These are phyloP conservation scores for Coemansia asiatica DNA, from an alignment of 192 early-diverging fungal genomes.

Conservation along the genomic window DNA sequence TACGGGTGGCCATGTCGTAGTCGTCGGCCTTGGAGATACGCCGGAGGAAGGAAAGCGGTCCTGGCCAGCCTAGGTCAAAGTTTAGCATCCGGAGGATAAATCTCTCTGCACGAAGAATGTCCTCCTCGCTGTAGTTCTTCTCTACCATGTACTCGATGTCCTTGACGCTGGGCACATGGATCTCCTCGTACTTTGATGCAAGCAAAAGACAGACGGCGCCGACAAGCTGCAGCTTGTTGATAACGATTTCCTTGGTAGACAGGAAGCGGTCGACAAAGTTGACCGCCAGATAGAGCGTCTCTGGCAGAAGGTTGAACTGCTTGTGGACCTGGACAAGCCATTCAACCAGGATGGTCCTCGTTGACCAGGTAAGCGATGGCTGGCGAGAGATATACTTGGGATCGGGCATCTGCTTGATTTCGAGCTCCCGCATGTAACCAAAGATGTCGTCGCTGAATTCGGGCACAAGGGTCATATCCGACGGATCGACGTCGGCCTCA, in stretches of 20 bases:
- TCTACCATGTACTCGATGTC: slow-evolving; percentile 56
- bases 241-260: slow-evolving; percentile 46
- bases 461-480: slow-evolving; percentile 53
- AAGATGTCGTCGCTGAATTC: slow-evolving; percentile 67
- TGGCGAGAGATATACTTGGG: slow-evolving; percentile 57
- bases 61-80: slow-evolving; percentile 62
- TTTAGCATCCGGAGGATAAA: slow-evolving; percentile 57
- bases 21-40: slow-evolving; percentile 62
- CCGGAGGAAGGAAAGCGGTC: slow-evolving; percentile 60
- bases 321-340: slow-evolving; percentile 62
- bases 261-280: slow-evolving; percentile 65
- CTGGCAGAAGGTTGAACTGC: slow-evolving; percentile 61
- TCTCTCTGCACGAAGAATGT: slow-evolving; percentile 60
- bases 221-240: slow-evolving; percentile 60
- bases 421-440: slow-evolving; percentile 62
- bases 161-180: slow-evolving; percentile 55
- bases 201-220: slow-evolving; percentile 57
- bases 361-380: slow-evolving; percentile 52
- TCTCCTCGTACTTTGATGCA: slow-evolving; percentile 64
- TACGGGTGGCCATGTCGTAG: slow-evolving; percentile 60
- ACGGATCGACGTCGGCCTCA: slow-evolving; percentile 58
- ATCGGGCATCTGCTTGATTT: slow-evolving; percentile 58
- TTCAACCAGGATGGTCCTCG: slow-evolving; percentile 57
- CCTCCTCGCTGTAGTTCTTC: slow-evolving; percentile 45
- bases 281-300: slow-evolving; percentile 59